Evolutionary conservation across 1,284 basidiomycete species (phyloP), one percentile per base, ranked within the genome.

Genomic region (Malassezia equina): DNA sequence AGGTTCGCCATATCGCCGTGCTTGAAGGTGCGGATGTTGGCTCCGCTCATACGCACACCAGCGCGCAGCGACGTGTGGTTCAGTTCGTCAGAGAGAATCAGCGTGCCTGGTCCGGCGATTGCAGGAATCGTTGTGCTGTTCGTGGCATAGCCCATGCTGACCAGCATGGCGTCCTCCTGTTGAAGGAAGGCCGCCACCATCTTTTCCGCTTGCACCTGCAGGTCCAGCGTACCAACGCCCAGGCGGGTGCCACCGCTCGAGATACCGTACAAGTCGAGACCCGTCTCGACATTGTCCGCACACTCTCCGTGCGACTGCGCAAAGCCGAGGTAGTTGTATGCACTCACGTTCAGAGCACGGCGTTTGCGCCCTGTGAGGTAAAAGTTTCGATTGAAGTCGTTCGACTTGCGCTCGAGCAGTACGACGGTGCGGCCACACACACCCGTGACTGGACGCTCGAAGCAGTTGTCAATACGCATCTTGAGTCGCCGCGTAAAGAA

Each of bases 271-370:
- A 62, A 56, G 39, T 61, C 55, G 28, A 75, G 56, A n/a, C 61
- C 63, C 15, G 53, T 52, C 70, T 91, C 88, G 15, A 90, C 90
- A 0, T 86, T 87, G 69, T 96, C 91, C 2, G 93, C 87, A 69
- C 90, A 95, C 9, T 86, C 87, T 25, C 94, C 93, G 13, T 83
- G 82, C 24, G 86, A 88, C 75, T 95, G 90, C 1, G 93, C 93
- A 71, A 98, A 99, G 5, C 94, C 93, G 66, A 99, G 88, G 75
- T 99, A 99, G 78, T 99, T 99, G 80, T 99, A 98, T 5, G 90
- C 95, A 8, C 90, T 93, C 65, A 96, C 85, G 76, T 99, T 99
- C 67, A 99, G 84, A 0, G 85, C 86, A 53, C 90, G 87, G 12
- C 76, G 77, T 1, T 89, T 91, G 36, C 81, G 82, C 59, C 90